A percentile compares a stretch with the other conserved stretches of the same genome.
phyloP scores from a whole-genome alignment of 1,284 basidiomycete genomes.

The Cryptococcus sp. region DNA sequence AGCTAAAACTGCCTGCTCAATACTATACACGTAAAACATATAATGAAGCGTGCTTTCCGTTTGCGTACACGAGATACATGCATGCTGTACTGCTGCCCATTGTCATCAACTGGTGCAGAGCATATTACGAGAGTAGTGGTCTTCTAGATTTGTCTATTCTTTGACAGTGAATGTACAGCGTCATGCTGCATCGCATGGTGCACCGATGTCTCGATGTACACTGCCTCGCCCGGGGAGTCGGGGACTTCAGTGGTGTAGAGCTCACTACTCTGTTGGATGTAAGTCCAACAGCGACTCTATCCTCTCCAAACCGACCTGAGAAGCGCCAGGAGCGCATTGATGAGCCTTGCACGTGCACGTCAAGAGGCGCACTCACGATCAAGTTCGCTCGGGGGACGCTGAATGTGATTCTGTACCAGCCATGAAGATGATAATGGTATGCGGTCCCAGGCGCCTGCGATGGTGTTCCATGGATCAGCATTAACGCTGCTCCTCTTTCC shows the following conservation, averaged over 20 bases:
- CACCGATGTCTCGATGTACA: too few relatives aligned
- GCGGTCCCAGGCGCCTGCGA: constrained; percentile 42
- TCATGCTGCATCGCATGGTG: too few relatives aligned
- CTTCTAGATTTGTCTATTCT: too few relatives aligned
- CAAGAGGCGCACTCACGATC: constrained; percentile 18
- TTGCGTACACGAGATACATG: too few relatives aligned
- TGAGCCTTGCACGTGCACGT: not conserved
- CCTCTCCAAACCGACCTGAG: constrained; percentile 37
- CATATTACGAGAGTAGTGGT: too few relatives aligned
- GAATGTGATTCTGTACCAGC: constrained; percentile 50
- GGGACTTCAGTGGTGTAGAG: not conserved
- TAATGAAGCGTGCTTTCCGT: too few relatives aligned
- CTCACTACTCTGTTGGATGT: not conserved
- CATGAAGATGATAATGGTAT: constrained; percentile 42
- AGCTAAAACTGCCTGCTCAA: not conserved
- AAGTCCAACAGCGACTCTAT: constrained; percentile 35
- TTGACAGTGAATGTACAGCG: too few relatives aligned
- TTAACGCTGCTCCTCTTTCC: too few relatives aligned
- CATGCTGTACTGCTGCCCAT: too few relatives aligned
- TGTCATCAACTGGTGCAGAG: too few relatives aligned
- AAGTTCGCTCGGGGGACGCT: constrained; percentile 45
- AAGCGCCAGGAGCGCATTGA: not conserved
- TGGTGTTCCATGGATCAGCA: not conserved
- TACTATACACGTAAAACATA: not conserved
- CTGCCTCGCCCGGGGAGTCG: not conserved